Evolutionary conservation across 495 filamentous ascomycete species (phyloP).

Genomic region (Penicillium lagena): DNA sequence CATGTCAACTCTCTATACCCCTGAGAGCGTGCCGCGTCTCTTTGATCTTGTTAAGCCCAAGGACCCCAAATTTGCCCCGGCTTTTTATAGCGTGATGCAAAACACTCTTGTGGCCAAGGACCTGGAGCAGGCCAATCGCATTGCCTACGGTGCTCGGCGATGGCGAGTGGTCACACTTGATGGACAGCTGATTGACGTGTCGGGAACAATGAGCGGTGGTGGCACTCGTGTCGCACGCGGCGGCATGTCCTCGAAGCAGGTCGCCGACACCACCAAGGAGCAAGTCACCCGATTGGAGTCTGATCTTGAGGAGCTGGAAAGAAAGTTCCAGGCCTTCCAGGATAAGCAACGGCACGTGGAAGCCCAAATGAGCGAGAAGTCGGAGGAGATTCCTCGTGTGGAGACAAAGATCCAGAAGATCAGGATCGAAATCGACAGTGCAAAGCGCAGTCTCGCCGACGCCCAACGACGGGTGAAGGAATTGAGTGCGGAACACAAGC

Average conservation of each 20-base stretch:
- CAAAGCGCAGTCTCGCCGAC: conserved; percentile 76
- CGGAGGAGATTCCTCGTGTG: conserved; percentile 75
- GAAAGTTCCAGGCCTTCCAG: conserved; percentile 72
- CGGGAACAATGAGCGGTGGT: conserved; percentile 97
- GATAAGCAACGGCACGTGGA: conserved; percentile 75
- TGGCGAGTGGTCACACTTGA: conserved; percentile 96
- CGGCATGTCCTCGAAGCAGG: conserved; percentile 91
- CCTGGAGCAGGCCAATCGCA: conserved; percentile 87
- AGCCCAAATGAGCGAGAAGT: conserved; percentile 58
- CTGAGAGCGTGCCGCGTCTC: conserved; percentile 83
- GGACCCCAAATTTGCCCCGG: conserved; percentile 77
- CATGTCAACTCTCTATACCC: conserved; percentile 72
- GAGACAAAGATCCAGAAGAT: conserved; percentile 93
- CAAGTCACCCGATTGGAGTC: conserved; percentile 79
- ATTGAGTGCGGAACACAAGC: conserved; percentile 69
- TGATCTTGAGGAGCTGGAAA: conserved; percentile 79
- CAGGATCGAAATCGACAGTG: conserved; percentile 79
- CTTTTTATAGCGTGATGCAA: conserved; percentile 88
- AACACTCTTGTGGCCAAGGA: conserved; percentile 93
- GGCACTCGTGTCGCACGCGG: conserved; percentile 82
- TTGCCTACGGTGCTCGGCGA: conserved; percentile 84
- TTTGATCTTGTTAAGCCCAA: conserved; percentile 92
- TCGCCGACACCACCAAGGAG: conserved; percentile 76
- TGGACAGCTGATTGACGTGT: conserved; percentile 93
- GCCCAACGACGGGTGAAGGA: conserved; percentile 78